These are phyloP conservation scores for Tephrocybe sp. DNA, from an alignment of 768 basidiomycete species.

Conservation along the genomic window DNA sequence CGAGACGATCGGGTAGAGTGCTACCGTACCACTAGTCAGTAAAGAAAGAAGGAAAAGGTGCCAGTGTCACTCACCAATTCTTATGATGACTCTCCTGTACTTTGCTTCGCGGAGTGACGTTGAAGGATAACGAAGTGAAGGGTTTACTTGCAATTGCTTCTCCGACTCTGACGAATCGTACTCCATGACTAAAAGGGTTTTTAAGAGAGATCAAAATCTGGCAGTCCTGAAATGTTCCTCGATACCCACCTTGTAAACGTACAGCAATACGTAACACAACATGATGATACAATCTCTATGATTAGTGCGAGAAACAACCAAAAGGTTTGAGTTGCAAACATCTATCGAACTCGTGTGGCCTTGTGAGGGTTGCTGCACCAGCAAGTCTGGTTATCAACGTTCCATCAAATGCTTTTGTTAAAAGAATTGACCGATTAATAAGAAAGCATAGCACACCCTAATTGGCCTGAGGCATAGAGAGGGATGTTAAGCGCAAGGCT, in stretches of 20 bases:
- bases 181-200: too few species aligned
- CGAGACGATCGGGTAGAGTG: too few species aligned
- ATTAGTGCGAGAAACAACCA: constrained; percentile 22
- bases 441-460: constrained; percentile 21
- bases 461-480: constrained; percentile 21
- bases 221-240: neutral
- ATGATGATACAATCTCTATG: constrained; percentile 19
- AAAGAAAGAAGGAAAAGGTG: too few species aligned
- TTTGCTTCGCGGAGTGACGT: too few species aligned
- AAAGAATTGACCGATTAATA: neutral
- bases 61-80: too few species aligned
- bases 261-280: constrained; percentile 20
- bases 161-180: too few species aligned
- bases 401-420: constrained; percentile 12
- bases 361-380: constrained; percentile 21
- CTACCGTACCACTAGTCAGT: too few species aligned
- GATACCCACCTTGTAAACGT: constrained; percentile 16
- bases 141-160: too few species aligned
- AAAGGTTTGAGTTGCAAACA: constrained; percentile 25
- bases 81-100: too few species aligned
- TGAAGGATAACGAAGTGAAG: too few species aligned
- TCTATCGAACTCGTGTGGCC: constrained; percentile 17
- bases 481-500: constrained; percentile 18
- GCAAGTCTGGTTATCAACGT: constrained; percentile 17
- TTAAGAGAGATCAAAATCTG: too few species aligned